Evolutionary conservation across 331 rosid species (phyloP).

Genomic region (Quercus phellos): DNA sequence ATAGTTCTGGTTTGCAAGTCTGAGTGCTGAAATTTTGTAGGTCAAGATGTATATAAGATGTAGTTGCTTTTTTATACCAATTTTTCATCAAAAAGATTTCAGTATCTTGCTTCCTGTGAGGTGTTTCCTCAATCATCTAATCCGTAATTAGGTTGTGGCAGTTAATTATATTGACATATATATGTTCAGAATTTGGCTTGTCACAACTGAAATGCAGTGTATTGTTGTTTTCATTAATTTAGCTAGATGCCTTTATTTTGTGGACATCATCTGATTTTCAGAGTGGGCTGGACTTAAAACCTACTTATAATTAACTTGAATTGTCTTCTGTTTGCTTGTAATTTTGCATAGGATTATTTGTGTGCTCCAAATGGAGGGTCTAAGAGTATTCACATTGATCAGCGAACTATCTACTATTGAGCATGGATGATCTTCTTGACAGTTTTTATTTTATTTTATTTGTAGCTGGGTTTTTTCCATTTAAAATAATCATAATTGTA

Average conservation of each 20-base stretch:
- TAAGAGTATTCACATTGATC: background rate
- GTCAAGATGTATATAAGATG: background rate
- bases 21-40: background rate
- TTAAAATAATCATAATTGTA: background rate
- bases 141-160: background rate
- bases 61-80: background rate
- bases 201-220: background rate
- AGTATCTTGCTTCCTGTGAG: background rate
- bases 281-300: background rate
- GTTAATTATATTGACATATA: background rate
- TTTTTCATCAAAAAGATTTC: background rate
- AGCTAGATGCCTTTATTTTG: background rate
- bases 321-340: background rate
- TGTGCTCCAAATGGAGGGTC: background rate
- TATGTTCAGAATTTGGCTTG: background rate
- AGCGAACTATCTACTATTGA: background rate
- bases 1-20: background rate
- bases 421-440: background rate
- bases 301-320: background rate
- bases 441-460: background rate
- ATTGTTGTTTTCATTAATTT: background rate
- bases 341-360: background rate
- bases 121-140: background rate
- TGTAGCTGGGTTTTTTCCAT: background rate
- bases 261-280: background rate